Conservation (phyloP, 768 basidiomycete genomes). For the Trametes maxima region DNA sequence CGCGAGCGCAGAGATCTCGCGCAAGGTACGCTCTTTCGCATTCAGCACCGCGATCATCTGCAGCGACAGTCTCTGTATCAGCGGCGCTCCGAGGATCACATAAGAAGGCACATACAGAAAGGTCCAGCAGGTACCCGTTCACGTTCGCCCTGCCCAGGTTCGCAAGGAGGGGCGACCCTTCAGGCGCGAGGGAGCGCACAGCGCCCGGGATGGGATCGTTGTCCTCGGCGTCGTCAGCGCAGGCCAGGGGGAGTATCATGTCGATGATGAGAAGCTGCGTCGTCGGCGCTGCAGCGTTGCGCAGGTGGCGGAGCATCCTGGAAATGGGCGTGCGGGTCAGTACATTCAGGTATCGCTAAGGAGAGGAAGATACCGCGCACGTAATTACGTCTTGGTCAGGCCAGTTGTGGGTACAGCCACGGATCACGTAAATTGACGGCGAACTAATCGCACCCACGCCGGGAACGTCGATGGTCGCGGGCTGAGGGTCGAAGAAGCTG, state of each 20-base stretch:
- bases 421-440: conserved; percentile 10
- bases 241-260: conserved; percentile 15
- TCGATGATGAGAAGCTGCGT: conserved; percentile 18
- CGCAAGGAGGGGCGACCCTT: conserved; percentile 19
- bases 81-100: background rate
- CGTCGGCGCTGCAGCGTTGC: conserved; percentile 1
- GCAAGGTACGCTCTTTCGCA: conserved; percentile 64
- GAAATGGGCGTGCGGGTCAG: no score
- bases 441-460: conserved; percentile 1
- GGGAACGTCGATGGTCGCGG: background rate
- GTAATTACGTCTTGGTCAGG: background rate
- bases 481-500: conserved; percentile 14
- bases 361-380: no score
- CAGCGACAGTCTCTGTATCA: background rate
- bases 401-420: conserved; percentile 20
- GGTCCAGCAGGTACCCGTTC: conserved; percentile 13
- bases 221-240: conserved; percentile 4
- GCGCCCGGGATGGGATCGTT: conserved; percentile 5
- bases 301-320: conserved; percentile 15
- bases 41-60: conserved; percentile 71
- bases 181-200: conserved; percentile 6
- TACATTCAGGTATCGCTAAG: no score
- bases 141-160: conserved; percentile 18
- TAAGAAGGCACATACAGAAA: conserved; percentile 1
- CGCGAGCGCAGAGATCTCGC: conserved; percentile 55